phyloP scores from a whole-genome alignment of 106 monocot species.

The Alisma plantagoaquatica region DNA sequence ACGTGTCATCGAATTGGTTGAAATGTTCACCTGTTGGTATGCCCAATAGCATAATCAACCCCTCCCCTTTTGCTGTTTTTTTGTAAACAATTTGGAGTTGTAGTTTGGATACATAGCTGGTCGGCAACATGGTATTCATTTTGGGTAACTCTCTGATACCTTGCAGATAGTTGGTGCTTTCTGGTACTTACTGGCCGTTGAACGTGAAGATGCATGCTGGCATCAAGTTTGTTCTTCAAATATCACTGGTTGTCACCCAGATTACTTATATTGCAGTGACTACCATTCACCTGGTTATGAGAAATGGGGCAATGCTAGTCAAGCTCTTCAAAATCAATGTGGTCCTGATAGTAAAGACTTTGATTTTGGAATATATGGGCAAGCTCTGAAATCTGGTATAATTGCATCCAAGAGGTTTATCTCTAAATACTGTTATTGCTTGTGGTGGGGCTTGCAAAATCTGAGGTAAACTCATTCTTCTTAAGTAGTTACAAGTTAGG shows the following conservation, averaged over 20 bases:
- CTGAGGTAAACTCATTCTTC: constrained; percentile 83
- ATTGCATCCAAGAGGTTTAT: constrained; percentile 42
- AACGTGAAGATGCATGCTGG: constrained; percentile 88
- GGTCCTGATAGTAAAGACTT: constrained; percentile 9
- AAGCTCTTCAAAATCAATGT: not conserved
- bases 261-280: constrained; percentile 26
- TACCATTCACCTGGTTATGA: constrained; percentile 1
- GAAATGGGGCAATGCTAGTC: constrained; percentile 6
- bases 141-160: not conserved
- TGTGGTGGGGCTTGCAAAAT: constrained; percentile 93
- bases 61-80: too few relatives aligned
- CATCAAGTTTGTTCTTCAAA: constrained; percentile 21
- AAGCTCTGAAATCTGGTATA: constrained; percentile 53
- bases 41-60: too few relatives aligned
- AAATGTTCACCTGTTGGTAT: too few relatives aligned
- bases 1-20: too few relatives aligned
- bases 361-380: constrained; percentile 60
- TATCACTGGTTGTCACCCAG: constrained; percentile 17
- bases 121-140: too few relatives aligned
- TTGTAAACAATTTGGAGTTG: too few relatives aligned
- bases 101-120: too few relatives aligned
- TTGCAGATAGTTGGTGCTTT: constrained; percentile 75
- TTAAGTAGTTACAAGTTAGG: too few relatives aligned
- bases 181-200: constrained; percentile 78
- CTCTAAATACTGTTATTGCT: constrained; percentile 59